A percentile compares a stretch with the other conserved stretches of the same genome.
Conservation (phyloP, 2,329 filamentous ascomycete species). For the Exophiala dermatitidis region DNA sequence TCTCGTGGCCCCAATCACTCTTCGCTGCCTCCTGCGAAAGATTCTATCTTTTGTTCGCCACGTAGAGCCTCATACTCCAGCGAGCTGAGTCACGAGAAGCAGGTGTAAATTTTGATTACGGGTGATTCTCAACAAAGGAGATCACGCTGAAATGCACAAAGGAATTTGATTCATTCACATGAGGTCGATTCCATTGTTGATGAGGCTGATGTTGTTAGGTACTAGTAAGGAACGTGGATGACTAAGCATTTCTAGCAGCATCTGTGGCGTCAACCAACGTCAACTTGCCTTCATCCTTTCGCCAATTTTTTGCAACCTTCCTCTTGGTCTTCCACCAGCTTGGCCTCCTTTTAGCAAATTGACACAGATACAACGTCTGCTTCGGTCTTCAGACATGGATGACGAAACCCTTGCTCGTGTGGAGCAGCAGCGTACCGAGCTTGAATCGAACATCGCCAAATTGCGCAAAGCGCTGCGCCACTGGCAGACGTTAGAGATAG, state of each 20-base stretch:
- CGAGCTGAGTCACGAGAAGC: too few species aligned
- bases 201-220: background rate
- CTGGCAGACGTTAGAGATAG: constrained; percentile 85
- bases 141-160: too few species aligned
- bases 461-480: constrained; percentile 70
- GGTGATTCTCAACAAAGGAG: too few species aligned
- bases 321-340: background rate
- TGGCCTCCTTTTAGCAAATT: background rate
- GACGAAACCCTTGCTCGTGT: constrained; percentile 57
- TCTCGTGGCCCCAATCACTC: background rate
- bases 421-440: constrained; percentile 64
- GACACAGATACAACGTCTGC: background rate
- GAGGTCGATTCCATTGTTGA: background rate
- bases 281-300: background rate
- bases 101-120: too few species aligned
- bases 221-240: background rate
- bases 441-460: constrained; percentile 68
- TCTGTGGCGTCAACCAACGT: background rate
- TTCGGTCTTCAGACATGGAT: constrained; percentile 23
- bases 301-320: background rate
- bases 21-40: too few species aligned
- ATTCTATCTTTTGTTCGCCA: too few species aligned
- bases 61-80: too few species aligned
- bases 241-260: background rate
- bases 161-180: too few species aligned